These are phyloP conservation scores for Groenewaldozyma sp. DNA, from an alignment of 1,139 yeast genomes.

Conservation along the genomic window DNA sequence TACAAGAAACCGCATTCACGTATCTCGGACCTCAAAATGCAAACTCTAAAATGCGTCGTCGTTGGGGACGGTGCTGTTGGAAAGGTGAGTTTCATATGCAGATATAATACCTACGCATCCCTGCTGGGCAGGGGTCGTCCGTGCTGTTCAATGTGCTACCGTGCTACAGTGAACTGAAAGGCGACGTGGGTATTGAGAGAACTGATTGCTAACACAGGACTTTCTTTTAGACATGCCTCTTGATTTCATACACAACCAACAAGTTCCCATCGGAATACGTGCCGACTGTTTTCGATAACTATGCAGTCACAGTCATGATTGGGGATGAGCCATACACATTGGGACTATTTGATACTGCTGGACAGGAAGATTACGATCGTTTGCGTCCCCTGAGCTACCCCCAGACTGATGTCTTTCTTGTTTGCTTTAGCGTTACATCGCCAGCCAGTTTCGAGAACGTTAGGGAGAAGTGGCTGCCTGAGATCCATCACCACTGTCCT, in stretches of 20 bases:
- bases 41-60: constrained; percentile 89
- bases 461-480: constrained; percentile 97
- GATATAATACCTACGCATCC: background rate
- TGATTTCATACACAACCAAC: constrained; percentile 86
- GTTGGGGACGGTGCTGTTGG: constrained; percentile 99
- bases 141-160: background rate
- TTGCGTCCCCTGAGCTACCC: constrained; percentile 95
- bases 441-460: constrained; percentile 98
- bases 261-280: constrained; percentile 93
- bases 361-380: constrained; percentile 97
- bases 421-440: constrained; percentile 89
- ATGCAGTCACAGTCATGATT: constrained; percentile 96
- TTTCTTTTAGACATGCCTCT: constrained; percentile 60
- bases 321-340: constrained; percentile 97
- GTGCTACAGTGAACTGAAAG: constrained; percentile 1
- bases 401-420: constrained; percentile 90
- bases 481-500: constrained; percentile 96
- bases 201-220: background rate
- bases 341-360: constrained; percentile 96
- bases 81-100: constrained; percentile 33
- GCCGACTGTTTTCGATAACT: constrained; percentile 93
- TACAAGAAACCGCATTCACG: no score
- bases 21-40: no score
- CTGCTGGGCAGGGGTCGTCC: background rate
- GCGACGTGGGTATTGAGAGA: constrained; percentile 2